phyloP scores from a whole-genome alignment of 441 rosid species.

The Francoa sonchifolia region DNA sequence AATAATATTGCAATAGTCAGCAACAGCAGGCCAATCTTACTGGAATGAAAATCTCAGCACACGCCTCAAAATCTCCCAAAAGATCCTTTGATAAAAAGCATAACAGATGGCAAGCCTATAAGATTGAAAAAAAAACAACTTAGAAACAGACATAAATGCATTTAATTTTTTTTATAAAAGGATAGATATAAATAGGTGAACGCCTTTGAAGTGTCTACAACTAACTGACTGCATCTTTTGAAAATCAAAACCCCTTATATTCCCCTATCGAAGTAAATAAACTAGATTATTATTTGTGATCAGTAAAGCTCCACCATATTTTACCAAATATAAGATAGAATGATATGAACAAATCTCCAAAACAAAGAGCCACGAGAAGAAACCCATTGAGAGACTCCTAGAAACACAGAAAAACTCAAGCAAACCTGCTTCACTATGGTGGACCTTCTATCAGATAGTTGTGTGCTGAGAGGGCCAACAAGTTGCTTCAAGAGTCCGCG shows the following conservation, averaged over 20 bases:
- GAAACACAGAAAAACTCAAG: slow-evolving; percentile 8
- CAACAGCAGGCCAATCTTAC: slow-evolving; percentile 29
- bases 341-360: not conserved
- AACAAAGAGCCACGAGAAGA: not conserved
- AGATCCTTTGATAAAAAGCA: slow-evolving; percentile 92
- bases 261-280: no score
- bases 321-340: no score
- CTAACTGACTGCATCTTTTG: no score
- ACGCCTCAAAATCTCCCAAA: slow-evolving; percentile 83
- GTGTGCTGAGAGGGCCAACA: slow-evolving; percentile 70
- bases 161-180: no score
- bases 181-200: no score
- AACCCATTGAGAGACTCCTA: slow-evolving; percentile 3
- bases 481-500: slow-evolving; percentile 92
- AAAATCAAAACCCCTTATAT: no score
- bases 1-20: slow-evolving; percentile 7
- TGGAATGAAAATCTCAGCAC: slow-evolving; percentile 92
- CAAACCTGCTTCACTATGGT: slow-evolving; percentile 92
- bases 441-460: slow-evolving; percentile 90
- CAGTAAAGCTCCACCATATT: no score
- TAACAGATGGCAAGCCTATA: slow-evolving; percentile 84
- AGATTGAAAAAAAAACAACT: slow-evolving; percentile 14
- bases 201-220: no score
- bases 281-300: no score
- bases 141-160: no score